Percentiles rank a stretch among this genome's conserved stretches.
Evolutionary conservation across 2,329 filamentous ascomycete species (phyloP).

Genomic region (Sporothrix luriei): DNA sequence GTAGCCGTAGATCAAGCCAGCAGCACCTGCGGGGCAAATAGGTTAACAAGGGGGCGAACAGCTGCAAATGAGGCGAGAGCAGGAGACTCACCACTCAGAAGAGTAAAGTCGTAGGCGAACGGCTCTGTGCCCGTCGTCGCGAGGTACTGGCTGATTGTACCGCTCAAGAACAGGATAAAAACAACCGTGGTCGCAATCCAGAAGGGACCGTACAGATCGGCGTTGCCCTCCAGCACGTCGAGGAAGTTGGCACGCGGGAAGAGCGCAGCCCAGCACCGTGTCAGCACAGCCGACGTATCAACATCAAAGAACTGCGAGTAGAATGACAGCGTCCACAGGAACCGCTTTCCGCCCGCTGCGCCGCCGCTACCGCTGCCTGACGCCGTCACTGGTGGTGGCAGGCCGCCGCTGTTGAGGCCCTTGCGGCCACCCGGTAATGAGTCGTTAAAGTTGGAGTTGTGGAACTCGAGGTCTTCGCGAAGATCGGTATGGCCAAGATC

Average conservation of each 20-base stretch:
- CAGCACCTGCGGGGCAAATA: conserved; percentile 62
- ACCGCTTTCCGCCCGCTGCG: conserved; percentile 67
- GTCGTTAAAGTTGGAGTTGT: conserved; percentile 82
- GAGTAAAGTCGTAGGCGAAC: conserved; percentile 88
- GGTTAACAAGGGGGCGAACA: conserved; percentile 30
- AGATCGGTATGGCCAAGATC: conserved; percentile 98
- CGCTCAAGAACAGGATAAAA: conserved; percentile 90
- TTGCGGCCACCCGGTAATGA: conserved; percentile 54
- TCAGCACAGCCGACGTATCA: conserved; percentile 85
- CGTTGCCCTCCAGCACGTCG: conserved; percentile 94
- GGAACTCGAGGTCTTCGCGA: conserved; percentile 98
- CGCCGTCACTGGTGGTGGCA: conserved; percentile 61
- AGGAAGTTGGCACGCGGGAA: conserved; percentile 94
- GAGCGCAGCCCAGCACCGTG: conserved; percentile 83
- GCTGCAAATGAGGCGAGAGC: too few relatives aligned
- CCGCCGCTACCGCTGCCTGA: conserved; percentile 44
- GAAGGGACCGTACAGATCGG: conserved; percentile 93
- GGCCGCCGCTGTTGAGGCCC: conserved; percentile 52
- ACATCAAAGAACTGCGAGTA: conserved; percentile 99
- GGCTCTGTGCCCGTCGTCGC: conserved; percentile 67
- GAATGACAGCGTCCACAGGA: conserved; percentile 89
- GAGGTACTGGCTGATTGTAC: conserved; percentile 91
- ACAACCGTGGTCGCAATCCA: conserved; percentile 99
- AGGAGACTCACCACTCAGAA: conserved; percentile 70
- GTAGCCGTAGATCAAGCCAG: conserved; percentile 93